Base-by-base conservation (phyloP, 805 yeast species). In the Hanseniaspora guilliermondii region DNA sequence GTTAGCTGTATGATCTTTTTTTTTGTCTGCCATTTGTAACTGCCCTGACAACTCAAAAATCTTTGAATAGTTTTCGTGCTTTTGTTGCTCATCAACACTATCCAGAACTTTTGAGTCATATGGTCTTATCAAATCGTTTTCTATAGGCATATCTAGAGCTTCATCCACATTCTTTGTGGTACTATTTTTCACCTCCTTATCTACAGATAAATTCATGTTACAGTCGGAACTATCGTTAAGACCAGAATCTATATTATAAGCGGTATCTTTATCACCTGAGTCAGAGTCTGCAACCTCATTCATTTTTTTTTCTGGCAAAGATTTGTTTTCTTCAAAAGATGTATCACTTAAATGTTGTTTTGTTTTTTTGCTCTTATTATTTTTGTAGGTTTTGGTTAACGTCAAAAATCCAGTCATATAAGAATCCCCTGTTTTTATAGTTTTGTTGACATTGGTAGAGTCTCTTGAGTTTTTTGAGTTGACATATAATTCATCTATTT, bases 401-500 rank as follows among this genome's bases (percentile, higher is more conserved):
- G 56, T 48, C 17, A 54, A 37, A 17, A 54, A 54, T 7, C 56
- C 56, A 19, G 53, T 42, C 47, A 54, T 32, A 21, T 54, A 49
- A 1, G 56, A 54, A 37, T 48, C 56, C 22, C 48, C 56, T 17
- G 27, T 16, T 44, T 38, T 55, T 12, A 55, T 55, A 1, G 24
- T 39, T 27, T 45, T 55, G 53, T 66, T 68, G 70, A 79, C 81
- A 30, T 67, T 64, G 12, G 67, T 58, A 0, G 87, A 80, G 11
- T 65, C 66, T 17, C 76, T 65, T 0, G 88, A 83, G 62, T 65
- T 75, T 41, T 75, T 68, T 60, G 89, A 81, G 36, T 73, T 72
- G 50, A 76, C 73, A 64, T 82, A 86, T 71, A 86, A 71, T 58
- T 79, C 85, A 69, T 87, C 89, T 53, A 87, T 82, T 60, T 87